These are phyloP conservation scores for barley (Hordeum vulgare) DNA, from an alignment of 176 grass and related monocot species.

Conservation along the genomic window DNA sequence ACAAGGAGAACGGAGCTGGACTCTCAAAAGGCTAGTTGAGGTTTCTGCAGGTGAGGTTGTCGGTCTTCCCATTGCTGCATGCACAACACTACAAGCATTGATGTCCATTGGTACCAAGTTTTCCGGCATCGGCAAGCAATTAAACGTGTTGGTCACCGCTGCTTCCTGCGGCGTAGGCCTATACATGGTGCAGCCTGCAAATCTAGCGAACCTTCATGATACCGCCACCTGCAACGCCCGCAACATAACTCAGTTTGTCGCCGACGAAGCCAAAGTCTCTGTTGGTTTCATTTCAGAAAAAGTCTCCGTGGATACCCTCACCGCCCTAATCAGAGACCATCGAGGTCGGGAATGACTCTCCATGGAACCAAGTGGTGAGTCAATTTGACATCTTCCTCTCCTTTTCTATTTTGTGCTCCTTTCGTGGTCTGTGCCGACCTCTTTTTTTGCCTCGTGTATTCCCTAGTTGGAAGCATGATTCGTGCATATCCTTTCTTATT, in stretches of 20 bases:
- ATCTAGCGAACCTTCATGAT: constrained; percentile 44
- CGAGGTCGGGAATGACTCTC: too few relatives aligned
- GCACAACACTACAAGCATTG: constrained; percentile 33
- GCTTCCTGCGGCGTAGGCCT: constrained; percentile 18
- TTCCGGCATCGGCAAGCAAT: constrained; percentile 33
- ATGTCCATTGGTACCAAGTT: constrained; percentile 41
- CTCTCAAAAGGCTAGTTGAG: constrained; percentile 1
- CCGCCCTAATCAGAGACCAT: too few relatives aligned
- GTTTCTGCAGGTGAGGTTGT: background rate
- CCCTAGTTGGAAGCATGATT: too few relatives aligned
- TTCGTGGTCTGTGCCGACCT: too few relatives aligned
- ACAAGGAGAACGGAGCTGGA: constrained; percentile 41
- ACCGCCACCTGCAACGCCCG: constrained; percentile 48
- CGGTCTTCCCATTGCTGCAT: constrained; percentile 10
- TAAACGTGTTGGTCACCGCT: constrained; percentile 49
- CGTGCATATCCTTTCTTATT: background rate
- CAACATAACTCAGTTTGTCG: too few relatives aligned
- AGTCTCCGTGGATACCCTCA: too few relatives aligned
- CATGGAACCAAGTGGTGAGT: too few relatives aligned
- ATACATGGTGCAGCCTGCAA: constrained; percentile 4
- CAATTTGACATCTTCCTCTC: too few relatives aligned
- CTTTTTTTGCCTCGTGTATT: too few relatives aligned
- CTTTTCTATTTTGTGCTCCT: too few relatives aligned
- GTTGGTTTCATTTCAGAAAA: too few relatives aligned
- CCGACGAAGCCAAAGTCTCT: too few relatives aligned